Evolutionary conservation across 371 early-diverging fungal species (phyloP).

Genomic region (Homolaphlyctis polyrhiza): DNA sequence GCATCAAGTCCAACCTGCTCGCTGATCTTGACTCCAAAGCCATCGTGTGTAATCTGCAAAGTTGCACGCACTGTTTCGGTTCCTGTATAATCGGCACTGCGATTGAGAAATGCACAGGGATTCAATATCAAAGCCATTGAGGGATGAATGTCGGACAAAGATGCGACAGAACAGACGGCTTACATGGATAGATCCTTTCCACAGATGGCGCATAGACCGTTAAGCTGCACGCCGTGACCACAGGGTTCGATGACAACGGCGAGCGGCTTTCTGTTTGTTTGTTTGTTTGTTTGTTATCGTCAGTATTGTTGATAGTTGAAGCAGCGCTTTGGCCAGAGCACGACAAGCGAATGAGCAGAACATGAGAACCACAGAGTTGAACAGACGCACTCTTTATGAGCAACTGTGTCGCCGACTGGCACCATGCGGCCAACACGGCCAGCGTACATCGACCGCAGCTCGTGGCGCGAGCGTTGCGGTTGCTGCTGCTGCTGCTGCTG

Average conservation of each 20-base stretch:
- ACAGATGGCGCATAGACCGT: constrained; percentile 81
- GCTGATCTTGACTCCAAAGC: constrained; percentile 60
- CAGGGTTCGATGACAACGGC: constrained; percentile 37
- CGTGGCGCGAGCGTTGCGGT: constrained; percentile 1
- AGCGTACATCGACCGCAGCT: background rate
- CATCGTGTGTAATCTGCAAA: constrained; percentile 78
- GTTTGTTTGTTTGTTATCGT: too few species aligned
- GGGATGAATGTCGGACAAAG: too few species aligned
- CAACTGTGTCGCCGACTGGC: background rate
- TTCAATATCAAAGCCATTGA: background rate
- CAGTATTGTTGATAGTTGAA: too few species aligned
- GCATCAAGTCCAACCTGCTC: constrained; percentile 11
- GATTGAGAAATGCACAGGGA: too few species aligned
- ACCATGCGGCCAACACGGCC: background rate
- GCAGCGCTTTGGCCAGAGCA: too few species aligned
- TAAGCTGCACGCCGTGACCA: constrained; percentile 70
- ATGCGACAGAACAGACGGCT: too few species aligned
- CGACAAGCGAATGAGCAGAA: too few species aligned
- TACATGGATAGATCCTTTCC: constrained; percentile 60
- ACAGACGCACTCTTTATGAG: background rate
- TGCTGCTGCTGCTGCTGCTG: background rate
- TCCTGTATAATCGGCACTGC: constrained; percentile 24
- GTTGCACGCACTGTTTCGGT: constrained; percentile 42
- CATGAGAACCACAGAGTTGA: too few species aligned
- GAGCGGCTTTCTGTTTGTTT: constrained; percentile 6